phyloP scores from a whole-genome alignment of 768 basidiomycete species.

The Cyclocybe cylindracea region DNA sequence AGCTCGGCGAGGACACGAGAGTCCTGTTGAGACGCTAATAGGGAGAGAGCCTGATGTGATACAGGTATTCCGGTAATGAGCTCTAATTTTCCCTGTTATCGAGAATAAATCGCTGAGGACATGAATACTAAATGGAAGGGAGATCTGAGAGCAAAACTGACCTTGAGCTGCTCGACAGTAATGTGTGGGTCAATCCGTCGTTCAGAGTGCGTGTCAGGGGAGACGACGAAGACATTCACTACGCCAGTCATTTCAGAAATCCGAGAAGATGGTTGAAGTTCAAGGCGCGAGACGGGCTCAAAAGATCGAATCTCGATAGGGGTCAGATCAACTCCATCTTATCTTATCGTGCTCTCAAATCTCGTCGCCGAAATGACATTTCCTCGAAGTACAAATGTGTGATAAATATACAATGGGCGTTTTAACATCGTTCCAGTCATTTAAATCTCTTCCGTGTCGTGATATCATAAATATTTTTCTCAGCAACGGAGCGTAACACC shows the following conservation, averaged over 20 bases:
- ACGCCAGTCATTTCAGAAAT: constrained; percentile 23
- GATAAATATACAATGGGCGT: neutral
- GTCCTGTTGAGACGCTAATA: constrained; percentile 62
- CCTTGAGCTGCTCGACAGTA: constrained; percentile 84
- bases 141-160: constrained; percentile 28
- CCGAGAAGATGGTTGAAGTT: no score
- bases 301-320: neutral
- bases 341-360: constrained; percentile 6
- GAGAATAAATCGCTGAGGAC: constrained; percentile 14
- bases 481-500: constrained; percentile 15
- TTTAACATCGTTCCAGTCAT: no score
- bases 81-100: constrained; percentile 72
- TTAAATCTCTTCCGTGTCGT: no score
- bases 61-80: constrained; percentile 88
- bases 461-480: neutral
- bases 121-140: constrained; percentile 3
- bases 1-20: constrained; percentile 51
- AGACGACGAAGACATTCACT: constrained; percentile 76
- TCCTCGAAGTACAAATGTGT: neutral
- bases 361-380: neutral
- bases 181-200: constrained; percentile 77
- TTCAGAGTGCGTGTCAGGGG: constrained; percentile 90
- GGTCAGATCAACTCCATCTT: neutral
- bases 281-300: no score
- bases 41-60: constrained; percentile 65